These are phyloP conservation scores for Candida frijolesensis DNA, from an alignment of 1,139 yeast species.

Conservation along the genomic window DNA sequence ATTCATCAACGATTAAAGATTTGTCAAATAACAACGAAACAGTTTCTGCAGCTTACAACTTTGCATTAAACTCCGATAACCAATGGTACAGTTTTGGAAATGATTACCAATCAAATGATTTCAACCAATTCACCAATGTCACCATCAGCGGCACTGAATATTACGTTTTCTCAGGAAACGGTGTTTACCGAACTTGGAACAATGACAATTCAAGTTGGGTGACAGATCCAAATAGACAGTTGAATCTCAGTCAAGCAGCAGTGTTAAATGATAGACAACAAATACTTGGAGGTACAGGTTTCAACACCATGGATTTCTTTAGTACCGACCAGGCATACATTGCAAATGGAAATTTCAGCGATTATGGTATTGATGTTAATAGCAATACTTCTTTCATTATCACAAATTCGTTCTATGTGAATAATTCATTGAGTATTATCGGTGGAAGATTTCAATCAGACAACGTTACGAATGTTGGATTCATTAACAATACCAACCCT, in stretches of 20 bases:
- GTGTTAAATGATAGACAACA: constrained; percentile 27
- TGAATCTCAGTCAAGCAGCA: constrained; percentile 41
- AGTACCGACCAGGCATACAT: constrained; percentile 35
- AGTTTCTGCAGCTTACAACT: constrained; percentile 31
- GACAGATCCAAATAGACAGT: constrained; percentile 33
- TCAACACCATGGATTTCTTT: constrained; percentile 38
- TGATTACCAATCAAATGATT: constrained; percentile 23
- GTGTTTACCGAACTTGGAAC: constrained; percentile 44
- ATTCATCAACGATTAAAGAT: constrained; percentile 22
- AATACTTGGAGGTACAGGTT: constrained; percentile 43
- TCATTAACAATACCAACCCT: constrained; percentile 35
- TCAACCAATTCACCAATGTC: constrained; percentile 37
- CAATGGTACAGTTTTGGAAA: constrained; percentile 47
- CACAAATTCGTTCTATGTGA: constrained; percentile 41
- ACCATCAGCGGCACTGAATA: constrained; percentile 38
- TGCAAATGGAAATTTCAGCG: constrained; percentile 22
- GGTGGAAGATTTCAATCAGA: constrained; percentile 47
- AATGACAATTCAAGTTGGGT: constrained; percentile 36
- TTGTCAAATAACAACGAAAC: constrained; percentile 34
- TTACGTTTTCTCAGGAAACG: constrained; percentile 37
- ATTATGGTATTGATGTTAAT: constrained; percentile 25
- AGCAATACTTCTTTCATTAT: constrained; percentile 41
- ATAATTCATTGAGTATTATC: constrained; percentile 50
- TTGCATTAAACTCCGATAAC: constrained; percentile 30
- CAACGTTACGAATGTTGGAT: constrained; percentile 35